Percentiles rank a stretch among this genome's conserved stretches.
These are phyloP conservation scores for Allomyces macrogynus DNA, from an alignment of 192 early-diverging fungal species.

Conservation along the genomic window DNA sequence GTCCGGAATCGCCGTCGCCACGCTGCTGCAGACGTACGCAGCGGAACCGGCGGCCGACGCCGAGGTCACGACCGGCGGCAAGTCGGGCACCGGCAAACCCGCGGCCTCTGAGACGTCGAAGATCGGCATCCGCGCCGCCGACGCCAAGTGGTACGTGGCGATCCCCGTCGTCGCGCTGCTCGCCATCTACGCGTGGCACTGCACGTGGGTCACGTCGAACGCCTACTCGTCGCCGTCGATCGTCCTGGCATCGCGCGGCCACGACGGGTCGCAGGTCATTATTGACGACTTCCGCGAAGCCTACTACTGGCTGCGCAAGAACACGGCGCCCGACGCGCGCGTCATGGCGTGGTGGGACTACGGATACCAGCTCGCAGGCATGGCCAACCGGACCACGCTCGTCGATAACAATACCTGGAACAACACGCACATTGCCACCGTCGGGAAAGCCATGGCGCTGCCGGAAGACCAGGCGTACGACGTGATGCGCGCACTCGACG, in stretches of 20 bases:
- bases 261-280: slow-evolving; percentile 81
- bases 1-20: slow-evolving; percentile 73
- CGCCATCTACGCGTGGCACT: slow-evolving; percentile 81
- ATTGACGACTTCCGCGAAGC: slow-evolving; percentile 99
- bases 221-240: slow-evolving; percentile 99
- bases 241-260: slow-evolving; percentile 66
- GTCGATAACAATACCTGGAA: slow-evolving; percentile 99
- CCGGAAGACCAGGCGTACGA: slow-evolving; percentile 82
- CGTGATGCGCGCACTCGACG: slow-evolving; percentile 77
- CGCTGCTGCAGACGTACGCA: slow-evolving; percentile 69
- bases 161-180: slow-evolving; percentile 50
- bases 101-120: slow-evolving; percentile 7
- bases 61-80: slow-evolving; percentile 3
- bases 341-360: slow-evolving; percentile 99
- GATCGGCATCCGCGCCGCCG: not conserved
- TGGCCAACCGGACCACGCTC: slow-evolving; percentile 91
- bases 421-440: slow-evolving; percentile 99
- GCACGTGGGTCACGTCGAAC: slow-evolving; percentile 93
- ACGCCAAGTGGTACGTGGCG: slow-evolving; percentile 28
- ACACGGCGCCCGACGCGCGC: slow-evolving; percentile 78
- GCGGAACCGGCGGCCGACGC: slow-evolving; percentile 16
- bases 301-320: slow-evolving; percentile 98
- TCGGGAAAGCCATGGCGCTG: slow-evolving; percentile 82
- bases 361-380: slow-evolving; percentile 98
- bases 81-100: not conserved